Percentiles rank a stretch among this genome's conserved stretches.
These are phyloP conservation scores for Talaromyces sp. DNA, from an alignment of 2,329 filamentous ascomycete species.

Conservation along the genomic window DNA sequence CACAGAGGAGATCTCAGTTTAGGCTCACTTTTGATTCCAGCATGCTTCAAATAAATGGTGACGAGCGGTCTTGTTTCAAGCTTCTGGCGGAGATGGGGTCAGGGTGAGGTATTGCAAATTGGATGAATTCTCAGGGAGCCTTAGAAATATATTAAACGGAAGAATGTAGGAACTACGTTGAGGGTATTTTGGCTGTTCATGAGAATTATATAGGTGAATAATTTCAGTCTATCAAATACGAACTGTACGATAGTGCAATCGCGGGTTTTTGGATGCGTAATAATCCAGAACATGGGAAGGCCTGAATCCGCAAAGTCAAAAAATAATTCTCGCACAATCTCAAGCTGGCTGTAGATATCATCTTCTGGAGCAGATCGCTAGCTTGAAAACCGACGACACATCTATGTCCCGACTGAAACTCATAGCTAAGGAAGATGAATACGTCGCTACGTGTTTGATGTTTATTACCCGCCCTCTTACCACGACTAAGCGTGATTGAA, in stretches of 20 bases:
- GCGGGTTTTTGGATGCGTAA: too few relatives aligned
- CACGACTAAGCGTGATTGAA: conserved; percentile 53
- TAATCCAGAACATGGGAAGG: too few relatives aligned
- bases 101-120: background rate
- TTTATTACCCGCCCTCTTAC: conserved; percentile 47
- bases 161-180: background rate
- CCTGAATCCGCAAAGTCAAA: too few relatives aligned
- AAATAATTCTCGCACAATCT: too few relatives aligned
- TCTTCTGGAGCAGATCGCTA: background rate
- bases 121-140: background rate
- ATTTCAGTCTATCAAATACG: too few relatives aligned
- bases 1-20: background rate
- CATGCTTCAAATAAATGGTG: background rate
- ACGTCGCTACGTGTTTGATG: conserved; percentile 60
- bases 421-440: conserved; percentile 54
- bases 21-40: background rate
- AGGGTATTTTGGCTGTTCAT: background rate
- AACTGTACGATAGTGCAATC: too few relatives aligned
- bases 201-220: background rate
- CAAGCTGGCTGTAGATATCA: background rate
- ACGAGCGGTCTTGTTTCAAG: background rate
- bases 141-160: background rate
- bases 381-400: background rate
- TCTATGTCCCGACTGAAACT: conserved; percentile 44
- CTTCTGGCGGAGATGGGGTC: background rate